These are phyloP conservation scores for Tulasnella sp. DNA, from an alignment of 768 basidiomycete species.

Conservation along the genomic window DNA sequence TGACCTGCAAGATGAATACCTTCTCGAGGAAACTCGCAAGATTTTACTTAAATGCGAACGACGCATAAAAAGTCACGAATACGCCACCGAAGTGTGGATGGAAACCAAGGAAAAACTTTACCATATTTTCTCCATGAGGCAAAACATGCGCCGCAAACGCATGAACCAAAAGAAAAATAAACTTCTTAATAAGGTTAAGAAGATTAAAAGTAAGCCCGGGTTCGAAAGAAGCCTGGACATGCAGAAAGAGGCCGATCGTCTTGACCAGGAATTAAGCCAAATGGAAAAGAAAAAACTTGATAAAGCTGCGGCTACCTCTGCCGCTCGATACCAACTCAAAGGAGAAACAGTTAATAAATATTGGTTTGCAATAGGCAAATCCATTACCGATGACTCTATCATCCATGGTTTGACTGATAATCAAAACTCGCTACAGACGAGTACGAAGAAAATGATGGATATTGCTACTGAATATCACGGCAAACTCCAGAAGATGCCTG, in stretches of 20 bases:
- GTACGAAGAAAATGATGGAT: background rate
- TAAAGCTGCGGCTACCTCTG: background rate
- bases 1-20: background rate
- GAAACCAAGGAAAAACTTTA: background rate
- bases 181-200: no score
- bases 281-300: background rate
- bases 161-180: no score
- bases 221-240: background rate
- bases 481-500: background rate
- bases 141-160: no score
- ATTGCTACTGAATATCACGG: background rate
- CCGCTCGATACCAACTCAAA: background rate
- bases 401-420: background rate
- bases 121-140: background rate
- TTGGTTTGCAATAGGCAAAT: background rate
- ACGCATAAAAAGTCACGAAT: background rate
- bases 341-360: constrained; percentile 3
- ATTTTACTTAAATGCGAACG: background rate
- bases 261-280: background rate
- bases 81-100: background rate
- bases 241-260: background rate
- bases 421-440: background rate
- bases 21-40: background rate
- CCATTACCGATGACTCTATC: background rate
- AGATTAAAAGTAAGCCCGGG: background rate